Conservation (phyloP, 495 filamentous ascomycete genomes). For the Tuber brumale region DNA sequence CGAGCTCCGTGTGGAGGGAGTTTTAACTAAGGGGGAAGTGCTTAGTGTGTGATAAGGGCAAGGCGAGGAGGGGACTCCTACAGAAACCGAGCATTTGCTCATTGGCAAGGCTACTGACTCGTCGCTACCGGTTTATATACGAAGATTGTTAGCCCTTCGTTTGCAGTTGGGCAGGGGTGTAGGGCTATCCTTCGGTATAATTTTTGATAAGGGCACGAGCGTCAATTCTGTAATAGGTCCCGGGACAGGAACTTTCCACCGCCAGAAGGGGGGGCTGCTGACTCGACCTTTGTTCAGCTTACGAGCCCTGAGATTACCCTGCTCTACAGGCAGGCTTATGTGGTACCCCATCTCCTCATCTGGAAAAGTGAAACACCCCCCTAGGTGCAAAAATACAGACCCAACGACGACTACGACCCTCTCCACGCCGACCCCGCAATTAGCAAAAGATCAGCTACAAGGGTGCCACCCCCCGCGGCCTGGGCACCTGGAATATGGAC, state of each 20-base stretch:
- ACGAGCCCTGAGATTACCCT: conserved; percentile 64
- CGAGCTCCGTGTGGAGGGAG: conserved; percentile 64
- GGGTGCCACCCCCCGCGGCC: conserved; percentile 79
- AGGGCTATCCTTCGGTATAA: conserved; percentile 49
- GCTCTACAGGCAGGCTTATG: conserved; percentile 54
- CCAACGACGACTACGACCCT: conserved; percentile 90
- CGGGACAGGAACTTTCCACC: conserved; percentile 65
- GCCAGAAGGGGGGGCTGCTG: conserved; percentile 64
- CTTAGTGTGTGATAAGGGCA: conserved; percentile 86
- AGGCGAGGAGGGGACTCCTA: conserved; percentile 60
- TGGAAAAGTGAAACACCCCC: not conserved
- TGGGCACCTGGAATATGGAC: conserved; percentile 76
- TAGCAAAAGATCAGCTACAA: conserved; percentile 84
- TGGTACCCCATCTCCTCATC: conserved; percentile 13
- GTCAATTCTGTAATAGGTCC: conserved; percentile 48
- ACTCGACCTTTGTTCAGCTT: conserved; percentile 62
- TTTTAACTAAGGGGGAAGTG: conserved; percentile 69
- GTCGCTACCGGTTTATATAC: conserved; percentile 42
- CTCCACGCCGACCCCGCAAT: conserved; percentile 79
- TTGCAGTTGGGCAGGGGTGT: conserved; percentile 75
- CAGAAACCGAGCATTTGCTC: conserved; percentile 72
- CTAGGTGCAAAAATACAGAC: conserved; percentile 42
- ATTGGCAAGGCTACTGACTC: conserved; percentile 54
- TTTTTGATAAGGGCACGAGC: not conserved
- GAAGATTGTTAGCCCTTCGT: conserved; percentile 60